Base-by-base conservation (phyloP, 371 early-diverging fungal genomes). In the Dichotomocladium elegans region DNA sequence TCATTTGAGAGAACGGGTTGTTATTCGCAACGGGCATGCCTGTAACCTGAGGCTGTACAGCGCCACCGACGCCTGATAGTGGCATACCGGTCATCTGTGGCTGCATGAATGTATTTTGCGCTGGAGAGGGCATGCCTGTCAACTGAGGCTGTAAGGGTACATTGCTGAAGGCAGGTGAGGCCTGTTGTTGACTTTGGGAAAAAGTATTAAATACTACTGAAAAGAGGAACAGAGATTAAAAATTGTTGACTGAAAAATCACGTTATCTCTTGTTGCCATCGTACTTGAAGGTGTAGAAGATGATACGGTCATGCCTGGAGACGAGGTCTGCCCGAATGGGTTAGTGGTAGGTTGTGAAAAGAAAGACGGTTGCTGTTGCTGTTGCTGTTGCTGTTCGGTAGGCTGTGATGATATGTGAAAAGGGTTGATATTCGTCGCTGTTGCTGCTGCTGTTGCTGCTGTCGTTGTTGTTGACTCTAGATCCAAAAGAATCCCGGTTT, bases 401-500 rank as follows among this genome's bases (percentile, higher is more conserved):
- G 63, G 63, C 29, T 64, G 57, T 53, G 57, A n/a, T 40, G 64
- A 35, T 29, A 28, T 48, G 33, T 60, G 58, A 33, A 66, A 66
- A 28, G 53, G 58, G 37, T 61, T 58, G 51, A 57, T 61, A 35
- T 55, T 50, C 8, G 34, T 43, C 21, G 66, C 43, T 24, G 65
- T 42, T 9, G 62, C 47, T 30, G 56, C 22, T 51, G 56, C 8
- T 14, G 52, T 24, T 27, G 31, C 40, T 11, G 52, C 37, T 22
- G 24, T 37, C n/a, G 19, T 33, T 10, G 30, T 56, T 12, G 44
- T 22, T 34, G 42, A 41, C 15, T 56, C 57, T 14, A 61, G 17
- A 52, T 56, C 57, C 9, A 64, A 21, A 15, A 64, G 48, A 27
- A 28, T 43, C n/a, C 40, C 56, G n/a, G 53, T 56, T 31, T 58